Evolutionary conservation across 2,329 filamentous ascomycete species (phyloP), one percentile per base, ranked within the genome.

Genomic region (Rhinocladiella mackenziei): DNA sequence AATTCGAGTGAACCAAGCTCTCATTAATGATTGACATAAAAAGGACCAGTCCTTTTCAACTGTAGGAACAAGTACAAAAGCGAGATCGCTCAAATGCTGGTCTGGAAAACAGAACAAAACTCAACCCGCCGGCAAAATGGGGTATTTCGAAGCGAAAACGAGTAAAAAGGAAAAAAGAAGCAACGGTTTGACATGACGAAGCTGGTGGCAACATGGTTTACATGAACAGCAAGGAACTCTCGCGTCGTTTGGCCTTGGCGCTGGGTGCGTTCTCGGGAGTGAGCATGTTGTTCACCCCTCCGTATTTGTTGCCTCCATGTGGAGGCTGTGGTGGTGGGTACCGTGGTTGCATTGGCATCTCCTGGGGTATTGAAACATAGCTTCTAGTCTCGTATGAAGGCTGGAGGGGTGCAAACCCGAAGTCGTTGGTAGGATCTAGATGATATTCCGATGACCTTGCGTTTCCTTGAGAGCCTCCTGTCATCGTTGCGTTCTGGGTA

Each of bases 181-280:
- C 5, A 5, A 13, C 26, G 9, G 6, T 19, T 9, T 23, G 10
- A 11, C 20, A 34, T 26, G 32, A 11, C 29, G 23, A 31, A n/a
- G 14, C 25, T 26, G 18, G 25, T 18, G 15, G 13, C 11, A 19
- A n/a, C 23, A 17, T 34, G 20, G n/a, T 32, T 52, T 34, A 52
- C 43, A 49, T 28, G 37, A 54, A 51, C 22, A 55, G 32, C 57
- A 74, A 63, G 13, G 70, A 70, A 51, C 71, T 74, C 56, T 74
- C 71, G 31, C 71, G 62, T 50, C 70, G 64, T 55, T 71, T 70
- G 13, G 66, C 60, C 56, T 72, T 73, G 14, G 60, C 59, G 7
- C 62, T 61, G 20, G 61, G 61, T 14, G 60, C 56, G 19, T 63
- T 62, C n/a, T 60, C 61, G 3, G 69, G 65, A 13, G 62, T 57